These are phyloP conservation scores for Solanum arcanum DNA, from an alignment of 257 asterid genomes.

Conservation along the genomic window DNA sequence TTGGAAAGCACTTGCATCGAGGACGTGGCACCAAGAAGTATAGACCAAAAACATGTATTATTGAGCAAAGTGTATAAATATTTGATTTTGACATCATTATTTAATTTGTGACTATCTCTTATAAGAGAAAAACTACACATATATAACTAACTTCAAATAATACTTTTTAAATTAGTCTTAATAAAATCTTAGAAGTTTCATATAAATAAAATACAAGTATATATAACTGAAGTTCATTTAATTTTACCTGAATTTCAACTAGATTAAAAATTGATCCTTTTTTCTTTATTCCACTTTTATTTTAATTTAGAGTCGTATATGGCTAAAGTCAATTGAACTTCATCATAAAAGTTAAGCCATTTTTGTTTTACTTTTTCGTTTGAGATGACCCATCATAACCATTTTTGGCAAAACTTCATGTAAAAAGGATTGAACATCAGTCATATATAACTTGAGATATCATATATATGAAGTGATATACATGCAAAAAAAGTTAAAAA, in stretches of 20 bases:
- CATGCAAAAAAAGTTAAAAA: neutral
- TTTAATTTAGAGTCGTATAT: neutral
- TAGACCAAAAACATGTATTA: no score
- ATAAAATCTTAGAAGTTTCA: neutral
- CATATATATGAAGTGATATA: neutral
- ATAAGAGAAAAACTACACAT: neutral
- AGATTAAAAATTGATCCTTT: neutral
- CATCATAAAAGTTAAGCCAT: neutral
- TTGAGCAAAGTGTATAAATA: no score
- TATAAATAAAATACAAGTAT: neutral
- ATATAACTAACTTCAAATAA: neutral
- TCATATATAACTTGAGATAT: neutral
- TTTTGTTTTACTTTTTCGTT: neutral
- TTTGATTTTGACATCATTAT: neutral
- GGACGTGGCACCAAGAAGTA: no score
- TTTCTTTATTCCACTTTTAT: neutral
- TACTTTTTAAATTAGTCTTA: neutral
- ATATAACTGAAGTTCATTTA: neutral
- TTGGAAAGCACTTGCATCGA: no score
- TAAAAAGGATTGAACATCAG: neutral
- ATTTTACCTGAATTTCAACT: neutral
- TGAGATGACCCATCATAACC: no score
- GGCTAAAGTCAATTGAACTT: neutral
- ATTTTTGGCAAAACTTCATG: no score
- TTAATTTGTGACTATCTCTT: neutral